Evolutionary conservation across 2,329 filamentous ascomycete species (phyloP), one percentile per base, ranked within the genome.

Genomic region (Fusarium algeriense): DNA sequence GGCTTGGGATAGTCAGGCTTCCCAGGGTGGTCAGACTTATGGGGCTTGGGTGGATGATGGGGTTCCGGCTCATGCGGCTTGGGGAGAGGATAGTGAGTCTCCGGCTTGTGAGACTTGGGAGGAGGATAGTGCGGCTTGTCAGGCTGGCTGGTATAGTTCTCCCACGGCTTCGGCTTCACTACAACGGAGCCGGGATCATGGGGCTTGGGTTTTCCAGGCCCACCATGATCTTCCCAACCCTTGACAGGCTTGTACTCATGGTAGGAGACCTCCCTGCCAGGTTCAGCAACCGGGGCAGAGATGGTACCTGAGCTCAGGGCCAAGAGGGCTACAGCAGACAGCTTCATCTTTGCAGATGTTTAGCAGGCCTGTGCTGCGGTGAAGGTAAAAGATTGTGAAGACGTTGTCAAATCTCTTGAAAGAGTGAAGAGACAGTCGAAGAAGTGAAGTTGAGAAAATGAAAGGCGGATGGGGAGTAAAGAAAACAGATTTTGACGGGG

Each of bases 261-360:
- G 20, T 19, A 44, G 26, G 40, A 6, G 34, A 41, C 44, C 7
- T 58, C 53, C 5, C 14, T 45, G 7, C 63, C 45, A 26, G 60
- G 48, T 11, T 61, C 55, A 40, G 38, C 34, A 10, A 59, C 34
- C 2, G 64, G 64, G 32, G 34, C 62, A n/a, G 64, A 58, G 13
- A 60, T 12, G n/a, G 35, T 52, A 41, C 23, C 44, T 5, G 62
- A 67, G 17, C 43, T 67, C 28, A 67, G 56, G 8, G 55, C 62
- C 15, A 67, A 20, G 14, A 67, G 37, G 15, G 43, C 32, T 32
- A 67, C 15, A 37, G 49, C 43, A 49, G 62, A 67, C 28, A 67
- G 38, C 49, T 67, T 67, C 64, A 67, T 67, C 19, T 66, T 66
- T 35, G 14, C 11, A 28, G 23, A 44, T 52, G 26, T 6, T 40